Evolutionary conservation across 2,329 filamentous ascomycete genomes (phyloP).

Genomic region (Monosporascus ibericus): DNA sequence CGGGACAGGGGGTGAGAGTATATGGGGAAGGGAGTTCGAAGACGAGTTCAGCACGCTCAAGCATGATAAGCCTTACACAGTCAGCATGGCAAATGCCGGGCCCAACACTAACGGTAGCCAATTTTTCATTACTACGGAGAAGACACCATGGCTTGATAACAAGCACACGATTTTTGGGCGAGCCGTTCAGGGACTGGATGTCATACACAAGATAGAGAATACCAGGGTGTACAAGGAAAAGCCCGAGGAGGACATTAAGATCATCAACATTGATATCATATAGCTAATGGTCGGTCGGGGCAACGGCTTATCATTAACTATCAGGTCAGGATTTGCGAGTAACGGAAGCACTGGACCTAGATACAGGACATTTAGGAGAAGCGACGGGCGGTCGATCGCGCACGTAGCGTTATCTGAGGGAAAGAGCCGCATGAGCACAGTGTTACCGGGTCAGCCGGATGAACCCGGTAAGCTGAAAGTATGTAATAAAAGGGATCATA

Average conservation of each 20-base stretch:
- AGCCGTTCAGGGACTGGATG: slow-evolving; percentile 83
- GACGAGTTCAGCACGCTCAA: slow-evolving; percentile 89
- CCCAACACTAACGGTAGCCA: slow-evolving; percentile 93
- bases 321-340: background rate
- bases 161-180: slow-evolving; percentile 96
- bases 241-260: slow-evolving; percentile 95
- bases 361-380: no score
- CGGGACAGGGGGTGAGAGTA: slow-evolving; percentile 83
- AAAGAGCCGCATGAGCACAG: no score
- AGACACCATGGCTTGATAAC: slow-evolving; percentile 90
- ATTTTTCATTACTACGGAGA: slow-evolving; percentile 98
- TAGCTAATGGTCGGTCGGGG: slow-evolving; percentile 23
- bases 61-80: slow-evolving; percentile 93
- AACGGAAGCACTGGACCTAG: background rate
- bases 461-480: no score
- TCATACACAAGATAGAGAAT: slow-evolving; percentile 95
- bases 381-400: no score
- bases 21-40: slow-evolving; percentile 87
- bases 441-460: no score
- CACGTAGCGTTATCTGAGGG: no score
- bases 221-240: slow-evolving; percentile 81
- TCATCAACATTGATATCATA: slow-evolving; percentile 72
- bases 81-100: slow-evolving; percentile 97
- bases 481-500: no score
- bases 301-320: background rate